These are phyloP conservation scores for Talaromyces rugulosus DNA, from an alignment of 2,329 filamentous ascomycete species.

Conservation along the genomic window DNA sequence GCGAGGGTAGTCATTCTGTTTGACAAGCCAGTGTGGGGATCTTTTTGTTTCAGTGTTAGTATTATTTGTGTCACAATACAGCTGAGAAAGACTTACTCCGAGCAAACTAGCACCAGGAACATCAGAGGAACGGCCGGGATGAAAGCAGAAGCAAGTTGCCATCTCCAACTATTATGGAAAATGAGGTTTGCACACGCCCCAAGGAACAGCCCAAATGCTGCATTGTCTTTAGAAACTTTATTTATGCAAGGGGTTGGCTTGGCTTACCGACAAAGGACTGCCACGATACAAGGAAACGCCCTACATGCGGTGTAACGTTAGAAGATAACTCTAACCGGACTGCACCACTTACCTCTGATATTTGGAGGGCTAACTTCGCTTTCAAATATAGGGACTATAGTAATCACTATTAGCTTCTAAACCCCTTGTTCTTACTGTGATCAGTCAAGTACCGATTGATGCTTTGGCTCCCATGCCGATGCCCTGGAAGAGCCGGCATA, in stretches of 20 bases:
- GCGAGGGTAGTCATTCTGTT: constrained; percentile 6
- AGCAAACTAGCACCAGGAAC: constrained; percentile 14
- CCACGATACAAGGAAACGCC: constrained; percentile 16
- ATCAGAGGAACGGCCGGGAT: constrained; percentile 16
- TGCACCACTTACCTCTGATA: constrained; percentile 13
- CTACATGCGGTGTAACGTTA: constrained; percentile 13
- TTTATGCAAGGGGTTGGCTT: neutral
- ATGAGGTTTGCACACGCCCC: constrained; percentile 16
- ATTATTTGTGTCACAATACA: neutral
- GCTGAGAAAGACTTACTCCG: constrained; percentile 6
- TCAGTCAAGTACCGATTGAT: constrained; percentile 15
- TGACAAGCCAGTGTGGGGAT: constrained; percentile 13
- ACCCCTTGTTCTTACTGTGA: neutral
- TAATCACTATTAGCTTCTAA: neutral
- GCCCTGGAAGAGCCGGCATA: constrained; percentile 27
- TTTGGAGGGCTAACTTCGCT: constrained; percentile 21
- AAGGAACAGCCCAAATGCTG: constrained; percentile 15
- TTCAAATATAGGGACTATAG: constrained; percentile 25
- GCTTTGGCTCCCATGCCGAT: constrained; percentile 32
- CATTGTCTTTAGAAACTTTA: neutral
- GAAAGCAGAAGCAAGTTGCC: constrained; percentile 15
- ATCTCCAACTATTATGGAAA: constrained; percentile 15
- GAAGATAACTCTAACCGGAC: constrained; percentile 1
- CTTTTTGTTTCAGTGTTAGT: neutral
- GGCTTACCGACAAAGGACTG: constrained; percentile 15